phyloP scores from a whole-genome alignment of 2,329 filamentous ascomycete genomes.

The Chlorencoelia australis region DNA sequence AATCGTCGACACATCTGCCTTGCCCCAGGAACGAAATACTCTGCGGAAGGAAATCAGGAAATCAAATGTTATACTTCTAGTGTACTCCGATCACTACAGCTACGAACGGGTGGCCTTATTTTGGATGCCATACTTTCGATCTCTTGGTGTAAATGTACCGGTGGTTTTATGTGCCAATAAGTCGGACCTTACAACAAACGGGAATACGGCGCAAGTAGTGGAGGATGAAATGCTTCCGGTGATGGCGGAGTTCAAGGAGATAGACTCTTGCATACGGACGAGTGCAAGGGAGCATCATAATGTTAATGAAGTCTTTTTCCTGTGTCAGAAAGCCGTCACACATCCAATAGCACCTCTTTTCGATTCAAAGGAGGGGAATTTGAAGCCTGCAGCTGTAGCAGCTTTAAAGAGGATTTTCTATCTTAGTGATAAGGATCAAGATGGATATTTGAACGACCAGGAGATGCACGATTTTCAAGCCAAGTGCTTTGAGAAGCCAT shows the following conservation, averaged over 20 bases:
- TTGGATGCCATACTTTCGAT: slow-evolving; percentile 97
- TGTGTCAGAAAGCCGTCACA: slow-evolving; percentile 96
- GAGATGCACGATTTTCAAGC: slow-evolving; percentile 87
- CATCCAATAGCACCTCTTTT: slow-evolving; percentile 94
- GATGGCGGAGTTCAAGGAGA: slow-evolving; percentile 98
- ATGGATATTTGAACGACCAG: slow-evolving; percentile 79
- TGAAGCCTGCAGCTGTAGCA: slow-evolving; percentile 83
- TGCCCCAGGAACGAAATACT: slow-evolving; percentile 84
- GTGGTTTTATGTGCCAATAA: slow-evolving; percentile 97
- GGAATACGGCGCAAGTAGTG: slow-evolving; percentile 71
- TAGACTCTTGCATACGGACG: slow-evolving; percentile 92
- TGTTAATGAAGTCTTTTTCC: slow-evolving; percentile 92
- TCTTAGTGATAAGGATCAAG: slow-evolving; percentile 90
- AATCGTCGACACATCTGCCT: slow-evolving; percentile 92
- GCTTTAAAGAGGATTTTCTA: slow-evolving; percentile 90
- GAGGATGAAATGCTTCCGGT: slow-evolving; percentile 97
- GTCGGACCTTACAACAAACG: slow-evolving; percentile 71
- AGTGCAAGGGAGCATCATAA: slow-evolving; percentile 88
- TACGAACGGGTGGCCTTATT: slow-evolving; percentile 95
- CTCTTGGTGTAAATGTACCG: slow-evolving; percentile 94
- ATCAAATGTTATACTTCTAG: slow-evolving; percentile 90
- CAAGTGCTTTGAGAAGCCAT: slow-evolving; percentile 82
- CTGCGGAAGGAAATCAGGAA: slow-evolving; percentile 92
- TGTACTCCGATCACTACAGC: slow-evolving; percentile 98
- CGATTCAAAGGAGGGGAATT: slow-evolving; percentile 80